Evolutionary conservation across 139 green algal species (phyloP).

Genomic region (Tetradesmus obliquus): DNA sequence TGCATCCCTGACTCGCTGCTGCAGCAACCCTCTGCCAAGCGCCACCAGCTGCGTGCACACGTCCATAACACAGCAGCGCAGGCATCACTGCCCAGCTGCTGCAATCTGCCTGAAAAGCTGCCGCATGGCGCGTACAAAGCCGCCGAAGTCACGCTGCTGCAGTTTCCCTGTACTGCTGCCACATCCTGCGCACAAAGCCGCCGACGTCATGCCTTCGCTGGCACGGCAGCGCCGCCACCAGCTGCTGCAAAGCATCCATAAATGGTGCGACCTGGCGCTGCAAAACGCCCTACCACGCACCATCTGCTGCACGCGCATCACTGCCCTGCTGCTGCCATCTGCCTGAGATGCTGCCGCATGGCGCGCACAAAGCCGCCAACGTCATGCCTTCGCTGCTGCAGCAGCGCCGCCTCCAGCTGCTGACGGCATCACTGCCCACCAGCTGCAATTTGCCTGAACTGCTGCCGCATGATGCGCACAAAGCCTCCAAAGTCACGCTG

Average conservation of each 20-base stretch:
- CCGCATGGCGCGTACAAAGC: conserved; percentile 36
- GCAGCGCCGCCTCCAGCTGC: conserved; percentile 24
- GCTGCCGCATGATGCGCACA: conserved; percentile 17
- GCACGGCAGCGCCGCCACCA: conserved; percentile 21
- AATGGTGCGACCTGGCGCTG: too few species aligned
- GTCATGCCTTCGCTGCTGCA: conserved; percentile 38
- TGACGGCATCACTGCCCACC: neutral
- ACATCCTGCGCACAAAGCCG: conserved; percentile 37
- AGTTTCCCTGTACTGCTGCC: conserved; percentile 30
- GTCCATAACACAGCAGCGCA: neutral
- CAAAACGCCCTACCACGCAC: too few species aligned
- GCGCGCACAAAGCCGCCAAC: conserved; percentile 46
- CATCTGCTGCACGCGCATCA: neutral
- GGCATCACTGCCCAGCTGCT: neutral
- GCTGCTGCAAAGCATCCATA: neutral
- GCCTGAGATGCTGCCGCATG: conserved; percentile 36
- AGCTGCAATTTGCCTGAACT: conserved; percentile 34
- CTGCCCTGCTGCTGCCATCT: neutral
- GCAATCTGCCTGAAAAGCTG: conserved; percentile 31
- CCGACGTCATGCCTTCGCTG: conserved; percentile 37
- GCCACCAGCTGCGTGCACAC: too few species aligned
- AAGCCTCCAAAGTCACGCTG: conserved; percentile 48
- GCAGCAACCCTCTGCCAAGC: neutral
- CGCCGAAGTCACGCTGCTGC: conserved; percentile 31
- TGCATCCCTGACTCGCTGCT: neutral